Conservation (phyloP, 2,329 filamentous ascomycete species). For the Emmonsia crescens region DNA sequence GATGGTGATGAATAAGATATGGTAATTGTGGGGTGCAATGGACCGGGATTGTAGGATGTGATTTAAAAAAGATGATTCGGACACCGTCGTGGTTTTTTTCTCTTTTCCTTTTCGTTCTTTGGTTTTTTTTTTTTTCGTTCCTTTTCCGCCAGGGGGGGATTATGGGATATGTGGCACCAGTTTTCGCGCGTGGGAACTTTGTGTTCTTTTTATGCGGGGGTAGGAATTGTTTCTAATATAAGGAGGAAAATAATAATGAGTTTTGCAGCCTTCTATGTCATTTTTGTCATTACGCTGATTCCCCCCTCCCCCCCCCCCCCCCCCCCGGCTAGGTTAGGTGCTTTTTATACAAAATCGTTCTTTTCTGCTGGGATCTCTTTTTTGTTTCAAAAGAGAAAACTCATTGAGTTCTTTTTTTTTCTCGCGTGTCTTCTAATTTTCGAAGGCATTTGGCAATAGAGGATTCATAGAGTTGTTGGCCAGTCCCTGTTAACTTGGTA, state of each 20-base stretch:
- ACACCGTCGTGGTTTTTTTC: neutral
- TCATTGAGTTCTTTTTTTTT: neutral
- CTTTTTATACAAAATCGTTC: neutral
- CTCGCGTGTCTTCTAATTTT: neutral
- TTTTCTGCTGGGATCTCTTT: neutral
- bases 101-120: neutral
- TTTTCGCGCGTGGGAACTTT: neutral
- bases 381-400: neutral
- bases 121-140: neutral
- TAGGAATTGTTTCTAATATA: neutral
- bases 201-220: neutral
- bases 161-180: neutral
- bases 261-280: neutral
- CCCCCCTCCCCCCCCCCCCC: no score
- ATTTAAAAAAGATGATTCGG: slow-evolving; percentile 18
- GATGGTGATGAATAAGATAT: neutral
- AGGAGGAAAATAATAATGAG: neutral
- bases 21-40: neutral
- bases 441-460: neutral
- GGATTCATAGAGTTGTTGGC: neutral
- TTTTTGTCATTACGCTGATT: neutral
- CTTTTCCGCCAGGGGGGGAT: neutral
- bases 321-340: no score
- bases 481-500: neutral
- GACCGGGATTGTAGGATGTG: neutral